These are phyloP conservation scores for Citrus glauca DNA, from an alignment of 345 rosid genomes.

Conservation along the genomic window DNA sequence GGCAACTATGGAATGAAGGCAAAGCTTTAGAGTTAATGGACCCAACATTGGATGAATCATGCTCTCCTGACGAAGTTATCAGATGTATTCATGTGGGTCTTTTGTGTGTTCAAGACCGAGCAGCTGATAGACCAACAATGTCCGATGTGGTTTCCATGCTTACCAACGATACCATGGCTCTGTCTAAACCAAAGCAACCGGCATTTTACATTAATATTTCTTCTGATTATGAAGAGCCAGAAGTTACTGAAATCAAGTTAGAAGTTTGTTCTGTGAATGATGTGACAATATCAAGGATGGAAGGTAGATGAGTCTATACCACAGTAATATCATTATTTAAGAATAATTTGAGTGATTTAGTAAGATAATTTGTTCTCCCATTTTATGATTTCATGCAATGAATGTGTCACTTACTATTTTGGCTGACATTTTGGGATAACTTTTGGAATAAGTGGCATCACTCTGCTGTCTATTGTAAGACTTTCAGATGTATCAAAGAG, in stretches of 20 bases:
- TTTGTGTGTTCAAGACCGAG: slow-evolving; percentile 14
- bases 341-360: too few species aligned
- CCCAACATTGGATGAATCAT: not conserved
- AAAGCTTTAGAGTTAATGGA: slow-evolving; percentile 11
- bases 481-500: too few species aligned
- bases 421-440: too few species aligned
- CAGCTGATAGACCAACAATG: slow-evolving; percentile 20
- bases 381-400: too few species aligned
- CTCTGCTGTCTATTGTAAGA: too few species aligned
- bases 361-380: too few species aligned
- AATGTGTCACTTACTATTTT: too few species aligned
- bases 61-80: not conserved
- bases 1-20: slow-evolving; percentile 19
- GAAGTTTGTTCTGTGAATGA: slow-evolving; percentile 5
- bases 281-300: slow-evolving; percentile 14
- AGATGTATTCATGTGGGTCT: slow-evolving; percentile 7
- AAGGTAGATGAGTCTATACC: not conserved
- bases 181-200: slow-evolving; percentile 8
- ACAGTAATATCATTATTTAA: too few species aligned
- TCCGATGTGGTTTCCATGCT: slow-evolving; percentile 17
- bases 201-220: not conserved
- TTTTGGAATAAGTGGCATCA: too few species aligned
- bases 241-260: not conserved
- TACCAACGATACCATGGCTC: not conserved
- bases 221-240: not conserved